Conservation (phyloP, 2,329 filamentous ascomycete species). For the Penicillium sp. region DNA sequence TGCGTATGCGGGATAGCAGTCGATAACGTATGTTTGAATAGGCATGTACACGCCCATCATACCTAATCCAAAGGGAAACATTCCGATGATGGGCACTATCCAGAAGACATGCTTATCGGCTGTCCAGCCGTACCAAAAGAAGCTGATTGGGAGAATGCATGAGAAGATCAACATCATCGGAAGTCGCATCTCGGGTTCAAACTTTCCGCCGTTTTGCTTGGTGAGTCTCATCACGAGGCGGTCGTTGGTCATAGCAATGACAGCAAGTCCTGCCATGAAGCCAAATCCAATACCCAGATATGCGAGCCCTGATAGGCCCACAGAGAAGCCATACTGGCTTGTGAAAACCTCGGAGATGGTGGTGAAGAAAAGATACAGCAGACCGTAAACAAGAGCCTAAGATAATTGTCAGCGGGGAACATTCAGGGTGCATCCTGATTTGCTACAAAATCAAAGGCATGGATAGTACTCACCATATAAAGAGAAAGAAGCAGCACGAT, state of each 20-base stretch:
- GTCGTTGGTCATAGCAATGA: conserved; percentile 37
- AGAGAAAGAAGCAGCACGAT: conserved; percentile 54
- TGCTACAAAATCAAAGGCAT: background rate
- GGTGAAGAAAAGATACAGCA: conserved; percentile 55
- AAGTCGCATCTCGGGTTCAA: conserved; percentile 51
- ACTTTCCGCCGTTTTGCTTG: conserved; percentile 37
- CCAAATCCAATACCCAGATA: conserved; percentile 52
- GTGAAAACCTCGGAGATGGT: conserved; percentile 53
- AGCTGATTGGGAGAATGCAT: conserved; percentile 54
- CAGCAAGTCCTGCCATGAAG: conserved; percentile 32
- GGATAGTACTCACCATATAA: conserved; percentile 41
- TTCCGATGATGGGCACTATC: conserved; percentile 61
- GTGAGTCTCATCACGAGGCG: conserved; percentile 27
- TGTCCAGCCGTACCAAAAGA: conserved; percentile 61
- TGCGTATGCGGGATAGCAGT: conserved; percentile 51
- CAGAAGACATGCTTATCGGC: conserved; percentile 54
- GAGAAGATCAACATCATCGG: conserved; percentile 57
- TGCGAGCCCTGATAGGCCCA: conserved; percentile 46
- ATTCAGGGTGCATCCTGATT: background rate
- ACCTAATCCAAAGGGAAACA: conserved; percentile 55
- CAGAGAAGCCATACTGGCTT: conserved; percentile 48
- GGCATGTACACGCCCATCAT: conserved; percentile 54
- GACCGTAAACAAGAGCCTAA: conserved; percentile 50
- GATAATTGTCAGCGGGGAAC: background rate
- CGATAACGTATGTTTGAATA: conserved; percentile 64